Evolutionary conservation across 2,329 filamentous ascomycete genomes (phyloP).

Genomic region (Remersonia thermophila): DNA sequence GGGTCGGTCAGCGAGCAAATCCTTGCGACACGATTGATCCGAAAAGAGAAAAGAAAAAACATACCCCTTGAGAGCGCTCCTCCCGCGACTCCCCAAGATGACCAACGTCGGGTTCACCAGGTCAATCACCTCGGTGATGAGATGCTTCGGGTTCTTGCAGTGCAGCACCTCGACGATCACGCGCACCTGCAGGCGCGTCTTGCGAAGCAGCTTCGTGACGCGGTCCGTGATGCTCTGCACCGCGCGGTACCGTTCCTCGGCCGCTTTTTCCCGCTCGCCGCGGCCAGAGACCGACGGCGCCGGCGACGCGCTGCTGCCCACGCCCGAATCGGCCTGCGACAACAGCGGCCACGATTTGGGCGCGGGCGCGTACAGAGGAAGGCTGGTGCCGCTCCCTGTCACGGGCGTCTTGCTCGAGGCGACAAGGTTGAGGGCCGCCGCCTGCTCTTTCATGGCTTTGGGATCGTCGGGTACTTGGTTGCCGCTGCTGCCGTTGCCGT

Average conservation of each 20-base stretch:
- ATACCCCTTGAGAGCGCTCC: conserved; percentile 86
- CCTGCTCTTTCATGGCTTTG: conserved; percentile 64
- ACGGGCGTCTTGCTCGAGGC: conserved; percentile 28
- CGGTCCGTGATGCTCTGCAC: conserved; percentile 75
- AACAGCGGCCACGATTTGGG: conserved; percentile 25
- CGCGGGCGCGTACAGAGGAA: conserved; percentile 20
- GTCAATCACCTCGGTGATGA: conserved; percentile 96
- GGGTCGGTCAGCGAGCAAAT: too few relatives aligned
- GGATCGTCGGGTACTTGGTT: conserved; percentile 57
- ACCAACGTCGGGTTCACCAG: conserved; percentile 82
- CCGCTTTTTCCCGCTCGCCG: conserved; percentile 45
- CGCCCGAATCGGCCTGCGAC: conserved; percentile 19
- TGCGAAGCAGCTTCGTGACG: conserved; percentile 74
- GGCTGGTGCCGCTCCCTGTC: conserved; percentile 17
- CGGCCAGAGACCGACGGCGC: conserved; percentile 27
- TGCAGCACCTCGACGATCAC: conserved; percentile 94
- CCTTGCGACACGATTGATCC: background rate
- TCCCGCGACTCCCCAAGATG: conserved; percentile 80
- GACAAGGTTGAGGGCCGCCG: conserved; percentile 56
- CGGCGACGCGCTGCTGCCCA: conserved; percentile 30
- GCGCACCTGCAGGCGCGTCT: conserved; percentile 83
- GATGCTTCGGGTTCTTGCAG: conserved; percentile 92
- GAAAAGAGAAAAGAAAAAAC: conserved; percentile 19
- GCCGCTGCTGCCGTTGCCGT: conserved; percentile 21
- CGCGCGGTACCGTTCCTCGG: conserved; percentile 69